Evolutionary conservation across 2,329 filamentous ascomycete genomes (phyloP).

Genomic region (Periconia sp.): DNA sequence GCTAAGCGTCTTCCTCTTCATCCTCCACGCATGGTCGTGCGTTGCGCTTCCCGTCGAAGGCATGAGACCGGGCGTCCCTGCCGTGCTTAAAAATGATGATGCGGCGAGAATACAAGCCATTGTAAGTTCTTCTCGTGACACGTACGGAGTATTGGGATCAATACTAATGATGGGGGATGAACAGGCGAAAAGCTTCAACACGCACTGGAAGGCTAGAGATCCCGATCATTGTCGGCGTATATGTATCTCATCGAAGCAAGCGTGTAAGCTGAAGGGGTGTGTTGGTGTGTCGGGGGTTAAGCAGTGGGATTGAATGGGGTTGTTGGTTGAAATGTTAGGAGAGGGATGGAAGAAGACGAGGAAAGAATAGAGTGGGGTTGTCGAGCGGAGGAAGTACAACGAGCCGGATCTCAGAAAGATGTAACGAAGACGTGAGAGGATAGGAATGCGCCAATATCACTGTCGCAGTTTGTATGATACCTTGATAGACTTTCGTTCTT

Average conservation of each 20-base stretch:
- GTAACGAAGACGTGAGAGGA: too few relatives aligned
- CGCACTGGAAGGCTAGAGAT: background rate
- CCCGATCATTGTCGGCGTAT: constrained; percentile 1
- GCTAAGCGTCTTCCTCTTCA: too few relatives aligned
- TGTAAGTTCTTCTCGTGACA: background rate
- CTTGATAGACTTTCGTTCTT: too few relatives aligned
- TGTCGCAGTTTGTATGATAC: too few relatives aligned
- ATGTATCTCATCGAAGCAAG: background rate
- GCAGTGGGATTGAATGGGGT: background rate
- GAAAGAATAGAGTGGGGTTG: background rate
- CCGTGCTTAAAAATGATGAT: background rate
- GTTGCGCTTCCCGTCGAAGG: background rate
- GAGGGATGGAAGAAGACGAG: too few relatives aligned
- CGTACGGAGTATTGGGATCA: too few relatives aligned
- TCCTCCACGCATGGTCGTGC: too few relatives aligned
- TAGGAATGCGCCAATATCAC: too few relatives aligned
- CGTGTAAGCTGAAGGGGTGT: background rate
- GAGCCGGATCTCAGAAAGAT: too few relatives aligned
- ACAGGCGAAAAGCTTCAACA: background rate
- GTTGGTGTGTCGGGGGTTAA: background rate
- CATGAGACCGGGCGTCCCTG: background rate
- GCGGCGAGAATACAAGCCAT: background rate
- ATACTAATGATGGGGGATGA: too few relatives aligned
- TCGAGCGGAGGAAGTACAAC: too few relatives aligned
- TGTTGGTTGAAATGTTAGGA: background rate